Base-by-base conservation (phyloP, 345 rosid genomes). In the Lepidium sativum region DNA sequence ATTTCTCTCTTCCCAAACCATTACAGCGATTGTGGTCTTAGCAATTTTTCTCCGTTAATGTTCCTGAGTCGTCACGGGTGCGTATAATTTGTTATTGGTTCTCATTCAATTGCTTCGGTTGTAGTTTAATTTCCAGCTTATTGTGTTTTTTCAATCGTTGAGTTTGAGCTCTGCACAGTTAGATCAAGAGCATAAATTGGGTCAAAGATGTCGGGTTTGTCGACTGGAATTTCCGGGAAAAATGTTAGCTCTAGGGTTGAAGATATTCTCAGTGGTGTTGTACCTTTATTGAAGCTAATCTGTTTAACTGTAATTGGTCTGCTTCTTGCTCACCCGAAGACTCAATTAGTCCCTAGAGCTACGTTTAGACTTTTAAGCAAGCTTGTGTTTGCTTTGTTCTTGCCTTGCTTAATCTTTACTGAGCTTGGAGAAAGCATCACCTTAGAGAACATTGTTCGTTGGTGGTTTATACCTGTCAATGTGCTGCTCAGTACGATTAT, bases 381-480 rank as follows among this genome's bases (percentile, higher is more conserved):
- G 79, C 90, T 94, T 48, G 96, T 88, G 40, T 94, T 90, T 69
- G 96, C 88, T 15, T 50, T 90, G 4, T 94, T 94, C 85, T 78
- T 94, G 73, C 99, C 97, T 4, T 90, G 99, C 76, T 63, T 94
- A 4, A 90, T 90, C 63, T 94, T 94, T 56, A 86, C 97, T 1
- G 91, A 86, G 80, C 83, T 90, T 9, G 99, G 96, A 27, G 95
- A 86, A 81, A 79, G 78, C 70, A 81, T 90, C 66, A 80, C 95
- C 1, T 54, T 88, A 1, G 62, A 75, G 4, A 86, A 80, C 70
- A 63, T 86, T 29, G 49, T 54, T 40, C 78, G 65, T 11, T 86
- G 97, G 99, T 94, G 97, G 97, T 85, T 94, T 69, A 87, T 94
- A 64, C 99, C 99, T 0, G 84, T 88, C 40, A 90, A 87, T 73